Evolutionary conservation across 1,139 yeast genomes (phyloP).

Genomic region (Taphrina pruni): DNA sequence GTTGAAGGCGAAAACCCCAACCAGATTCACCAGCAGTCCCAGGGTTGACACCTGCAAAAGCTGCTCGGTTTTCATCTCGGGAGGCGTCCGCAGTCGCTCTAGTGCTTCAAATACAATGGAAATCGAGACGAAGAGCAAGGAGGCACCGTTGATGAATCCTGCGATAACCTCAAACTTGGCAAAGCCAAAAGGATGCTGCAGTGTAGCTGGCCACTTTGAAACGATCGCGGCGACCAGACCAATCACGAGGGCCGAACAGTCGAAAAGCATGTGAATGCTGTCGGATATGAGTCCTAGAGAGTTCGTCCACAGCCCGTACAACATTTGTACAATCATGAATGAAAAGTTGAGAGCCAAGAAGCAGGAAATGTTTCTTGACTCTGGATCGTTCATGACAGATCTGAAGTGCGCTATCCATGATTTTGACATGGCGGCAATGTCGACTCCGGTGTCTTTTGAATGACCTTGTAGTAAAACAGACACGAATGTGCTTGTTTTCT

Average conservation of each 20-base stretch:
- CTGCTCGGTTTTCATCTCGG: conserved; percentile 80
- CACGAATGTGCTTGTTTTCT: too few relatives aligned
- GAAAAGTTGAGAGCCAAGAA: conserved; percentile 81
- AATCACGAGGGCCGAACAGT: conserved; percentile 80
- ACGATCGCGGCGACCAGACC: conserved; percentile 85
- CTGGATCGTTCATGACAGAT: conserved; percentile 8
- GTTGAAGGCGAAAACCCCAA: conserved; percentile 91
- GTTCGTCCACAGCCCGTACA: conserved; percentile 89
- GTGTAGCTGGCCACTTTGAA: conserved; percentile 65
- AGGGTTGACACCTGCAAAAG: conserved; percentile 78
- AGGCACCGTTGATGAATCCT: conserved; percentile 91
- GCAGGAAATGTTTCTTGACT: conserved; percentile 63
- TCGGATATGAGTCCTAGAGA: conserved; percentile 90
- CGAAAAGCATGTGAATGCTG: conserved; percentile 89
- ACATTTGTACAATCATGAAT: conserved; percentile 89
- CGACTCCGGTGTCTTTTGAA: too few relatives aligned
- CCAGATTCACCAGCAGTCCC: conserved; percentile 85
- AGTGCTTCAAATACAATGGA: conserved; percentile 87
- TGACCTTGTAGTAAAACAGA: too few relatives aligned
- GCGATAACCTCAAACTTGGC: conserved; percentile 88
- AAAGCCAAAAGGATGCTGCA: conserved; percentile 83
- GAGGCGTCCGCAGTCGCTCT: conserved; percentile 78
- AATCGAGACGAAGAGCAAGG: conserved; percentile 83
- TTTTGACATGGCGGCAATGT: neutral
- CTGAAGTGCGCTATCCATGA: neutral